phyloP scores from a whole-genome alignment of 371 early-diverging fungal genomes.

The Syncephalastrum racemosum region DNA sequence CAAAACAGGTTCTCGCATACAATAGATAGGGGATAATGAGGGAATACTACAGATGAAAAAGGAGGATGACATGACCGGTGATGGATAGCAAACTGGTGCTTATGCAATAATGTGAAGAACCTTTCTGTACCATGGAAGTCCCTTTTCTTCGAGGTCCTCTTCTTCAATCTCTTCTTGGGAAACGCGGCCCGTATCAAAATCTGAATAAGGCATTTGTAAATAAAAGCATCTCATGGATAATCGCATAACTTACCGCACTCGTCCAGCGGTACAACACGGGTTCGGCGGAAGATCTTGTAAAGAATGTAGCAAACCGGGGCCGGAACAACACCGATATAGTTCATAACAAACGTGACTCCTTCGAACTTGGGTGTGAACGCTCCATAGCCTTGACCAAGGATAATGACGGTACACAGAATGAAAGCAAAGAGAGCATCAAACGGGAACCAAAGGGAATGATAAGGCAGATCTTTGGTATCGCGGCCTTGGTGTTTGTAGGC shows the following conservation, averaged over 20 bases:
- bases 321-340: conserved; percentile 38
- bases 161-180: conserved; percentile 31
- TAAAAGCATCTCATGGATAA: neutral
- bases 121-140: conserved; percentile 15
- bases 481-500: conserved; percentile 71
- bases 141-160: conserved; percentile 22
- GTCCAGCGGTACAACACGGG: conserved; percentile 50
- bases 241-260: conserved; percentile 43
- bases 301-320: conserved; percentile 32
- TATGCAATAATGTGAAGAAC: conserved; percentile 9
- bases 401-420: conserved; percentile 41
- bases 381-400: conserved; percentile 51
- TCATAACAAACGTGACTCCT: conserved; percentile 18
- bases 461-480: conserved; percentile 62
- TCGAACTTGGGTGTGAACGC: conserved; percentile 32
- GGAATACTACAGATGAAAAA: too few species aligned
- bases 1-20: too few species aligned
- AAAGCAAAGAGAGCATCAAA: conserved; percentile 52
- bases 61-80: too few species aligned
- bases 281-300: conserved; percentile 44
- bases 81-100: neutral
- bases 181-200: conserved; percentile 34
- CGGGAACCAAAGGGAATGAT: conserved; percentile 65
- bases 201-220: conserved; percentile 10
- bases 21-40: too few species aligned